Evolutionary conservation across 225 moss, liverwort and hornwort genomes (phyloP).

Genomic region (Pleurozium schreberi): DNA sequence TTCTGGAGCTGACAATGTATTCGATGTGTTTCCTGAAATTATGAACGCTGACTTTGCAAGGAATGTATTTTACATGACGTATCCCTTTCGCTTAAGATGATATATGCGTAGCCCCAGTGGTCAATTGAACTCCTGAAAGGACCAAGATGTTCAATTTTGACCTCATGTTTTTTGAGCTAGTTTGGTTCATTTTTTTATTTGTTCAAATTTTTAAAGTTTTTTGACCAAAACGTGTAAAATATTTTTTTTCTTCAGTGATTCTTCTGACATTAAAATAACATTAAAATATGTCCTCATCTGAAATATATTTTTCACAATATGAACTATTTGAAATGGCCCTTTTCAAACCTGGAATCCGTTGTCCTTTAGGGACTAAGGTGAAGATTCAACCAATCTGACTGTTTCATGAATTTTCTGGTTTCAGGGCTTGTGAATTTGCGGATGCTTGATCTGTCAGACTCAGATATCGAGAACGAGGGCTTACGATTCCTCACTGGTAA

Average conservation of each 20-base stretch:
- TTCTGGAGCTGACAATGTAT: neutral
- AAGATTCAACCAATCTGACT: neutral
- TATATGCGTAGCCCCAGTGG: neutral
- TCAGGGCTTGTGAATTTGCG: conserved; percentile 64
- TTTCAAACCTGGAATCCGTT: neutral
- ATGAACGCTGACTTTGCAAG: neutral
- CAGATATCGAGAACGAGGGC: conserved; percentile 66
- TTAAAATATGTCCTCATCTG: neutral
- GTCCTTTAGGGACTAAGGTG: neutral
- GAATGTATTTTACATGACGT: neutral
- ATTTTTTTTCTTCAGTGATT: neutral
- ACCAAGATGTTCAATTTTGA: neutral
- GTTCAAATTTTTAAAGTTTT: neutral
- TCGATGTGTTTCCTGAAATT: neutral
- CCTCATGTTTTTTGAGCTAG: neutral
- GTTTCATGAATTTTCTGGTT: neutral
- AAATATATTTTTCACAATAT: neutral
- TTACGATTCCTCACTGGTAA: conserved; percentile 66
- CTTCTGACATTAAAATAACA: neutral
- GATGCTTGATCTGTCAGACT: conserved; percentile 73
- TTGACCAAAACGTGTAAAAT: too few species aligned
- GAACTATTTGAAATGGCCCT: neutral
- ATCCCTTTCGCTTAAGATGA: neutral
- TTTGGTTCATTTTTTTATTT: neutral
- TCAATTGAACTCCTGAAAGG: neutral